Base-by-base conservation (phyloP, 2,329 filamentous ascomycete species). In the Ophiostoma sp. region DNA sequence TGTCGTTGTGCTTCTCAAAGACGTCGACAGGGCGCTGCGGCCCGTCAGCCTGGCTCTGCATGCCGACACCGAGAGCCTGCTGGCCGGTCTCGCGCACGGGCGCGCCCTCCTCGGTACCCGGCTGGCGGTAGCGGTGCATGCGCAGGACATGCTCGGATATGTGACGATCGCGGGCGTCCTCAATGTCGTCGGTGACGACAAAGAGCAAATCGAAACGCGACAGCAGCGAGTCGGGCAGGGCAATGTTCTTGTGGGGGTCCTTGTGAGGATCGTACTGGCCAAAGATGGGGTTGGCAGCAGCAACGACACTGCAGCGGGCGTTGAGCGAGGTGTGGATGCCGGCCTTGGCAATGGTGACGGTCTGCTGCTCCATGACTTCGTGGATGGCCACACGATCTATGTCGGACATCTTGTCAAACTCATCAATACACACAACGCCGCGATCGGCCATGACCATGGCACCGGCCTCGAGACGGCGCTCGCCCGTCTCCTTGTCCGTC, bases 291-390 rank as follows among this genome's bases (percentile, higher is more conserved):
- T 99, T 99, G 72, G 95, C 95, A 20, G 95, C 95, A 60, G 95
- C 95, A 76, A 99, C 87, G 72, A 99, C 95, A 80, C 93, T 97
- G 82, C 95, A 99, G 71, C 95, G 90, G 69, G 95, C 95, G 77
- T 99, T 99, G 72, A 99, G 84, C 2, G 94, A 97, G 0, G 95
- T 99, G 80, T 99, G 95, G 71, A 99, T 99, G 74, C 95, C 95
- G 1, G 95, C 95, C 82, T 99, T 99, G 68, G 95, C 95, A 76
- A 99, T 99, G 17, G 95, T 99, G 72, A 99, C 95, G 0, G 95
- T 99, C 81, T 99, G 95, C 82, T 99, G 95, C 81, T 99, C 95
- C 95, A 99, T 99, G 74, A 99, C 95, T 91, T 99, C 95, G 86
- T 99, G 95, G 75, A 99, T 99, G 66, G 95, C 95, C 4, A 99